Base-by-base conservation (phyloP, 441 rosid species). In the Erysimum cheiri region DNA sequence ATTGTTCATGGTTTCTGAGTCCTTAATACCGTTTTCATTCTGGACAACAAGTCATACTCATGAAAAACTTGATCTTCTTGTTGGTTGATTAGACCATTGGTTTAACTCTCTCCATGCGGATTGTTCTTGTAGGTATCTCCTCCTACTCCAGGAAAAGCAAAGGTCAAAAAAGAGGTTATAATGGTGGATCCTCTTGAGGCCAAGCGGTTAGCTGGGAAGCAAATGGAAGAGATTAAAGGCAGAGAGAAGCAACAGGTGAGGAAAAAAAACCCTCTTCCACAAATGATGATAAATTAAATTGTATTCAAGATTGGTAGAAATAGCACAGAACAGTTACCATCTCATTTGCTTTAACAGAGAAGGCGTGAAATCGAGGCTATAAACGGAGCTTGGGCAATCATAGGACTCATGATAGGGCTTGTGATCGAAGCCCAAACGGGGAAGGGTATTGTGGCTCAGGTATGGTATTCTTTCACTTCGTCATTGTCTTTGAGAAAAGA, bases 181-280 rank as follows among this genome's bases (percentile, higher is more conserved):
- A 93, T 93, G 98, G 97, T 93, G 61, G 97, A 91, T 71, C 98
- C 97, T 64, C 56, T 80, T 72, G 96, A 93, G 60, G 98, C 98
- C 37, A 93, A 91, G 78, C 80, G 79, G 67, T 76, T 93, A 64
- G 98, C 97, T 28, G 82, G 82, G 14, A 85, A 85, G 68, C 90
- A 91, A 75, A 81, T 89, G 89, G 84, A 80, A 72, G 74, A 77
- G 74, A 82, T 91, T 52, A 71, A 46, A 84, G 90, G 82, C 41
- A 86, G 81, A 73, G 92, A 87, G 68, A 91, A 77, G 59, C 53
- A 79, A 49, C 77, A 85, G 96, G 97, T 86, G 43, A 68, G 43
- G 22, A 24, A 70, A 57, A 19, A 22, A 53, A 0, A 56, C 19
- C 8, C 44, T 24, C 37, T 6, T 36, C 15, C 40, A 61, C 3